Evolutionary conservation across 1,139 yeast species (phyloP).

Genomic region (Sugiyamaella grinbergsii): DNA sequence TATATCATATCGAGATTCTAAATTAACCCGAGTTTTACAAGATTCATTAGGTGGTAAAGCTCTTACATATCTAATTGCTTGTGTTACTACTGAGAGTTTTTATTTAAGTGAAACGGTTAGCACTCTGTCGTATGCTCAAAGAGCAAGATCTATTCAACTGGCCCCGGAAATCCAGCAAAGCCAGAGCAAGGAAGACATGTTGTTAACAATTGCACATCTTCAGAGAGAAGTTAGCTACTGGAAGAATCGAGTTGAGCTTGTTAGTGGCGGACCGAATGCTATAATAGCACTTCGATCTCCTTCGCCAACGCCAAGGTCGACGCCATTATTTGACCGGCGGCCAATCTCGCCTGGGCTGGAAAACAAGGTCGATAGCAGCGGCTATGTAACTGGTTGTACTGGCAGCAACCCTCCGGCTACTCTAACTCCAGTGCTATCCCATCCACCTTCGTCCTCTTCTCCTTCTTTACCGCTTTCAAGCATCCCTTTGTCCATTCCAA

Average conservation of each 20-base stretch:
- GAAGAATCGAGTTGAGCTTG: slow-evolving; percentile 20
- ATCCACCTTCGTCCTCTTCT: too few relatives aligned
- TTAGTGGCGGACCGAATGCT: too few relatives aligned
- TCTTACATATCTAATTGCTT: slow-evolving; percentile 74
- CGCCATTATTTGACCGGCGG: slow-evolving; percentile 1
- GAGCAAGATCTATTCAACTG: slow-evolving; percentile 47
- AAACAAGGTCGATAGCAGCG: background rate
- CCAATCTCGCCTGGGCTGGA: background rate
- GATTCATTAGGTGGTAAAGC: slow-evolving; percentile 84
- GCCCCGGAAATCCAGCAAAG: slow-evolving; percentile 34
- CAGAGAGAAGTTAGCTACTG: slow-evolving; percentile 32
- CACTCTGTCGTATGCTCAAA: slow-evolving; percentile 78
- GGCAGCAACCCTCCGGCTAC: background rate
- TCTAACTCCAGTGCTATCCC: background rate
- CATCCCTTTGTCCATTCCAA: slow-evolving; percentile 2
- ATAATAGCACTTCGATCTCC: background rate
- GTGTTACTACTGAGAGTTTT: slow-evolving; percentile 65
- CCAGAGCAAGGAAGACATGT: slow-evolving; percentile 30
- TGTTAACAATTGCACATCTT: slow-evolving; percentile 27
- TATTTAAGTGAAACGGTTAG: slow-evolving; percentile 67
- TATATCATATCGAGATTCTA: slow-evolving; percentile 83
- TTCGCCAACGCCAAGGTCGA: background rate
- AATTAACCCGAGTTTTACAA: slow-evolving; percentile 71
- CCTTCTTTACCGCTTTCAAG: slow-evolving; percentile 5
- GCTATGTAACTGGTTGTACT: too few relatives aligned